Conservation (phyloP, 2,329 filamentous ascomycete genomes). For the Graphilbum ipis-grandicollis region DNA sequence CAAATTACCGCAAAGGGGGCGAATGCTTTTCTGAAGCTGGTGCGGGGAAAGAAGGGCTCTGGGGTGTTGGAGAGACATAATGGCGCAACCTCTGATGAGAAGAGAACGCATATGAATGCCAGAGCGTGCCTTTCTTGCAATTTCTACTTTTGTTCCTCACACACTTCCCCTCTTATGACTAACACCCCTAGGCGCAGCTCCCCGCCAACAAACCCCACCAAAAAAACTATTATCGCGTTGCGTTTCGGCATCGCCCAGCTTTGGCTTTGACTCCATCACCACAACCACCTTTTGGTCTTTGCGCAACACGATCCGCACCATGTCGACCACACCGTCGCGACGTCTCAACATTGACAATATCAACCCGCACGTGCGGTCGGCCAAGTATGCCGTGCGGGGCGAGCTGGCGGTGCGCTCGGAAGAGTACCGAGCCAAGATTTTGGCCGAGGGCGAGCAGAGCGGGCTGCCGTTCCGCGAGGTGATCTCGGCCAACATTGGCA, state of each 20-base stretch:
- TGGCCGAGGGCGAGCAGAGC: constrained; percentile 25
- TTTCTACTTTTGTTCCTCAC: too few relatives aligned
- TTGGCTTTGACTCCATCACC: too few relatives aligned
- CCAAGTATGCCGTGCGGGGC: constrained; percentile 91
- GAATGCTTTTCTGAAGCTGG: too few relatives aligned
- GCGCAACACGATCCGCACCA: constrained; percentile 7
- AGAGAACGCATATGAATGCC: too few relatives aligned
- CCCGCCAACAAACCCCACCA: neutral
- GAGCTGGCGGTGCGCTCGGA: constrained; percentile 91
- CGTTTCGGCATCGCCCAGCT: neutral
- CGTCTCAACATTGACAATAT: constrained; percentile 68
- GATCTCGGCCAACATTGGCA: constrained; percentile 96
- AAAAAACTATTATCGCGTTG: neutral
- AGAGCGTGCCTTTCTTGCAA: too few relatives aligned
- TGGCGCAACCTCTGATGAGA: too few relatives aligned
- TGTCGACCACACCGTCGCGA: constrained; percentile 18
- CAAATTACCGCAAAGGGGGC: too few relatives aligned
- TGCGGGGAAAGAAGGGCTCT: too few relatives aligned
- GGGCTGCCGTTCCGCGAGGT: constrained; percentile 70
- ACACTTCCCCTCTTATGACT: too few relatives aligned
- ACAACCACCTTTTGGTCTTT: neutral
- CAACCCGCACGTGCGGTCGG: constrained; percentile 72
- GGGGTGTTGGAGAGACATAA: too few relatives aligned
- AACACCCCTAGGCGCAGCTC: neutral
- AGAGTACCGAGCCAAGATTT: constrained; percentile 63